These are phyloP conservation scores for Flagelloscypha sp. DNA, from an alignment of 768 basidiomycete species.

Conservation along the genomic window DNA sequence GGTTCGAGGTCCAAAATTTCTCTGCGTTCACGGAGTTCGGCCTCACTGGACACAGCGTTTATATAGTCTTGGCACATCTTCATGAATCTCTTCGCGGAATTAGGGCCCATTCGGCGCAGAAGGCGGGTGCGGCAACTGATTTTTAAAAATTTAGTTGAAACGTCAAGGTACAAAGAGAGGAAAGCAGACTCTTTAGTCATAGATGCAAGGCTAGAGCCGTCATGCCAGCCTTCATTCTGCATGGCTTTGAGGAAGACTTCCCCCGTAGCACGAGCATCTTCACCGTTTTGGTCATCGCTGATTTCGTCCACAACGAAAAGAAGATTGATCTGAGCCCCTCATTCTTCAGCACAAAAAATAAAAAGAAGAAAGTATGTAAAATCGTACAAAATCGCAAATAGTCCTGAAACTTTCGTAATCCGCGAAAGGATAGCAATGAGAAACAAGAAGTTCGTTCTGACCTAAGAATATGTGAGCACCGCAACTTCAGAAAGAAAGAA, in stretches of 20 bases:
- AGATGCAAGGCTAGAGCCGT: slow-evolving; percentile 46
- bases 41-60: slow-evolving; percentile 49
- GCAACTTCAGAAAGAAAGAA: too few relatives aligned
- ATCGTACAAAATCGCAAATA: slow-evolving; percentile 52
- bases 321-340: slow-evolving; percentile 37
- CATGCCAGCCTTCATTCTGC: slow-evolving; percentile 42
- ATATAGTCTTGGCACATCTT: slow-evolving; percentile 49
- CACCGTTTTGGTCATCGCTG: slow-evolving; percentile 55
- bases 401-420: slow-evolving; percentile 50
- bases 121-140: slow-evolving; percentile 48
- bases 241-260: slow-evolving; percentile 45
- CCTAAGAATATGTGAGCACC: too few relatives aligned
- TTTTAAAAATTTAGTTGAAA: slow-evolving; percentile 2
- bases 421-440: slow-evolving; percentile 53
- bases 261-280: slow-evolving; percentile 46
- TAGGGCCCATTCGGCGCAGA: slow-evolving; percentile 35
- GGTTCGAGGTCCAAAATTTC: slow-evolving; percentile 45
- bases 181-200: slow-evolving; percentile 54
- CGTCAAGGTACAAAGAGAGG: slow-evolving; percentile 1
- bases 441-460: slow-evolving; percentile 52
- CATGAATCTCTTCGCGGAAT: slow-evolving; percentile 41
- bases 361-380: slow-evolving; percentile 4
- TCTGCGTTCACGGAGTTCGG: slow-evolving; percentile 49
- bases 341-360: slow-evolving; percentile 2
- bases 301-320: slow-evolving; percentile 64